Percentiles rank a stretch among this genome's conserved stretches.
These are phyloP conservation scores for Rhodotorula babjevae DNA, from an alignment of 768 basidiomycete species.

Conservation along the genomic window DNA sequence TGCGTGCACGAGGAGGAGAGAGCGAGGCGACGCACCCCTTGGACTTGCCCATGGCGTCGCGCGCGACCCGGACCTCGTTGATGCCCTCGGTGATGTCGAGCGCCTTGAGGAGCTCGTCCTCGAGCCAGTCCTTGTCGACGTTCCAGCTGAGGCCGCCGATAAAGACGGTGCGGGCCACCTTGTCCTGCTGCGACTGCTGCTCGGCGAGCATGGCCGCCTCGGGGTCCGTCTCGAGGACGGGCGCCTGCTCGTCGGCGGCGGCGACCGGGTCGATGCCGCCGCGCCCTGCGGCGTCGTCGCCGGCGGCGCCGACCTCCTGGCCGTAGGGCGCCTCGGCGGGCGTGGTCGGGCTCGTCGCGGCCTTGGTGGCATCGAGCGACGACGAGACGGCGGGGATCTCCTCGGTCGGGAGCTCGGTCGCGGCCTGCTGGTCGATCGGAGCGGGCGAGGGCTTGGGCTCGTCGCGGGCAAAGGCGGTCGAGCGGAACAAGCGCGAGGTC, in stretches of 20 bases:
- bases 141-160: conserved; percentile 93
- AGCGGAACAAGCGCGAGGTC: conserved; percentile 6
- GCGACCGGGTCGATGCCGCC: background rate
- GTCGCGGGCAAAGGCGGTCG: background rate
- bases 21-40: conserved; percentile 19
- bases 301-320: no score
- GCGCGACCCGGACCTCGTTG: conserved; percentile 41
- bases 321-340: no score
- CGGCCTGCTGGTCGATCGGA: background rate
- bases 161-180: conserved; percentile 68
- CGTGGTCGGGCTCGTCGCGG: no score
- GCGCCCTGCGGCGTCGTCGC: background rate
- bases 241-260: background rate
- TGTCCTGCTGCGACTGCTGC: conserved; percentile 33
- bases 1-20: background rate
- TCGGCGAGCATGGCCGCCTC: conserved; percentile 49
- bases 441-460: conserved; percentile 1
- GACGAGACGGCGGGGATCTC: conserved; percentile 14
- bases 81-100: conserved; percentile 59
- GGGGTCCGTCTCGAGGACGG: background rate
- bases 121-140: conserved; percentile 90
- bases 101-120: conserved; percentile 78
- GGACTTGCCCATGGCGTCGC: conserved; percentile 20
- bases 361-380: conserved; percentile 7
- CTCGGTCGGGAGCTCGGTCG: conserved; percentile 8